phyloP scores from a whole-genome alignment of 257 asterid genomes.

The Nicotiana noctiflora region DNA sequence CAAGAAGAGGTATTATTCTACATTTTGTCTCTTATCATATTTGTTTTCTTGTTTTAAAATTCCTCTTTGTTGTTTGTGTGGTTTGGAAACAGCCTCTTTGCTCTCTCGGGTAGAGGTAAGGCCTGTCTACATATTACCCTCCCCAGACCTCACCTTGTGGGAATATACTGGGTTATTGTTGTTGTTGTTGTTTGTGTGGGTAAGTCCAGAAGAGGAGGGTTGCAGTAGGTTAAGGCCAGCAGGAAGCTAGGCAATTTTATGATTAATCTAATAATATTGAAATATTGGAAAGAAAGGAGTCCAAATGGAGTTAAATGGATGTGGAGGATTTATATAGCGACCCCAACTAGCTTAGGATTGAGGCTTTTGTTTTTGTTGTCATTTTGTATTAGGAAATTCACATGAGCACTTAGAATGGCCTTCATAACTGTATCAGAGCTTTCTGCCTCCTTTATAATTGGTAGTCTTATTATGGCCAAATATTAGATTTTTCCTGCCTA shows the following conservation, averaged over 20 bases:
- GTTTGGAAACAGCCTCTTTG: too few relatives aligned
- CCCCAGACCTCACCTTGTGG: too few relatives aligned
- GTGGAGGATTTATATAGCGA: neutral
- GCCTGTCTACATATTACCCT: too few relatives aligned
- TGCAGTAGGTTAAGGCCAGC: neutral
- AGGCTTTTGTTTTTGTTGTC: neutral
- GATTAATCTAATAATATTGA: neutral
- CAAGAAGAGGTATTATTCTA: constrained; percentile 72
- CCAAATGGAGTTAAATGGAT: neutral
- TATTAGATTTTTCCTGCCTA: neutral
- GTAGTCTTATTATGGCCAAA: neutral
- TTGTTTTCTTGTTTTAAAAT: neutral
- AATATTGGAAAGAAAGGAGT: neutral
- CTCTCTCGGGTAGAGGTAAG: too few relatives aligned
- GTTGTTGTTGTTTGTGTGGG: neutral
- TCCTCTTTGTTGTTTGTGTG: neutral
- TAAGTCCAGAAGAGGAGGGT: neutral
- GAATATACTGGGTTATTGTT: too few relatives aligned
- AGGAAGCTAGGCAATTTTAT: neutral
- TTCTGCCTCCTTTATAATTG: neutral
- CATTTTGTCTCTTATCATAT: neutral
- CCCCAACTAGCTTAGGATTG: neutral
- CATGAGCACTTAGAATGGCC: neutral
- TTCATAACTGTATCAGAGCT: neutral
- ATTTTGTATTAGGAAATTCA: neutral